Conservation (phyloP, 768 basidiomycete genomes). For the Lactarius hengduanensis region DNA sequence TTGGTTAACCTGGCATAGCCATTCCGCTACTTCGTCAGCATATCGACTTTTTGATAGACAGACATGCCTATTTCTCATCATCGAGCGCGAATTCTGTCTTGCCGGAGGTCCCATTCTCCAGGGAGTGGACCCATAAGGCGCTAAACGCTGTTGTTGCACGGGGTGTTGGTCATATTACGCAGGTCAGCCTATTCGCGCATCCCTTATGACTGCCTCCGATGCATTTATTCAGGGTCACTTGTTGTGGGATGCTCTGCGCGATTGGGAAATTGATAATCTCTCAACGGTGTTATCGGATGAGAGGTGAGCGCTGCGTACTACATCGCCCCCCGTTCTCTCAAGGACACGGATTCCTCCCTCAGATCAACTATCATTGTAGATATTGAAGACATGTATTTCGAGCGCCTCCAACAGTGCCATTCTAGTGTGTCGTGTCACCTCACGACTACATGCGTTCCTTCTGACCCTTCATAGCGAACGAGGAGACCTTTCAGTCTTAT, state of each 20-base stretch:
- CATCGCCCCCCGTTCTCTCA: too few relatives aligned
- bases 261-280: slow-evolving; percentile 72
- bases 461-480: slow-evolving; percentile 52
- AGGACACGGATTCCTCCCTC: slow-evolving; percentile 1
- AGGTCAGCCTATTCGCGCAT: slow-evolving; percentile 43
- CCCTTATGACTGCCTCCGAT: not conserved
- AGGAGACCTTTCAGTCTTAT: slow-evolving; percentile 81
- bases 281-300: slow-evolving; percentile 47
- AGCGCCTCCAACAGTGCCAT: slow-evolving; percentile 74
- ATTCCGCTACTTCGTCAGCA: slow-evolving; percentile 71
- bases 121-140: slow-evolving; percentile 57
- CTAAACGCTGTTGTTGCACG: slow-evolving; percentile 54
- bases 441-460: not conserved
- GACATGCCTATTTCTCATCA: slow-evolving; percentile 38
- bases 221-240: slow-evolving; percentile 52
- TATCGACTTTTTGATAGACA: slow-evolving; percentile 54
- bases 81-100: slow-evolving; percentile 46
- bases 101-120: slow-evolving; percentile 58
- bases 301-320: slow-evolving; percentile 39
- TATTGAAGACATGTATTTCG: slow-evolving; percentile 59
- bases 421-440: slow-evolving; percentile 47
- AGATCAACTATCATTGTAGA: slow-evolving; percentile 48
- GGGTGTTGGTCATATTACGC: slow-evolving; percentile 59
- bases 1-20: slow-evolving; percentile 45
- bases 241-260: slow-evolving; percentile 68